Evolutionary conservation across 345 rosid genomes (phyloP).

Genomic region (Gossypium ekmanianum): DNA sequence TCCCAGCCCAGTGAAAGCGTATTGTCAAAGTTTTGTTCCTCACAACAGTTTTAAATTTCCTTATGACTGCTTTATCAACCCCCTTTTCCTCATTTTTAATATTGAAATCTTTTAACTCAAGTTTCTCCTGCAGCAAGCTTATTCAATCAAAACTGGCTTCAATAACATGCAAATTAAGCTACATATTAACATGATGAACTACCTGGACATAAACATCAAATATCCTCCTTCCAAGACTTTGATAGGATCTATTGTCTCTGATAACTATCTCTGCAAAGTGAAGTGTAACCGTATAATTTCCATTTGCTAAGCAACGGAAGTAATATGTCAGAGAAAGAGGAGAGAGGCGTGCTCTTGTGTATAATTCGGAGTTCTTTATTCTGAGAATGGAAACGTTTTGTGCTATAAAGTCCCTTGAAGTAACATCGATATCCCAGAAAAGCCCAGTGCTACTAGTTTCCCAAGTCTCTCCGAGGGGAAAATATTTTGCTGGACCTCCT

Average conservation of each 20-base stretch:
- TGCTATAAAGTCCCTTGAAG: not conserved
- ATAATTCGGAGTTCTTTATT: conserved; percentile 22
- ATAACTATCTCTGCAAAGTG: conserved; percentile 51
- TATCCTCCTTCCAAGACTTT: conserved; percentile 42
- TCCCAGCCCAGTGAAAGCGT: conserved; percentile 46
- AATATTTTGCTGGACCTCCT: conserved; percentile 35
- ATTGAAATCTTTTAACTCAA: conserved; percentile 29
- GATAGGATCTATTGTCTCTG: conserved; percentile 33
- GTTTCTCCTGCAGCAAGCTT: conserved; percentile 25
- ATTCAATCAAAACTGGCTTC: not conserved
- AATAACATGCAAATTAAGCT: not conserved
- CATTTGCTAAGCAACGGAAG: conserved; percentile 47
- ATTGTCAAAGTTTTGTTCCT: conserved; percentile 28
- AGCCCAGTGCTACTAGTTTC: conserved; percentile 52
- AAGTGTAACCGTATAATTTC: conserved; percentile 47
- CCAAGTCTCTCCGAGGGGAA: conserved; percentile 29
- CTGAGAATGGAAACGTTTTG: conserved; percentile 11
- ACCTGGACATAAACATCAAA: conserved; percentile 58
- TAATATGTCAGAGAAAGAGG: conserved; percentile 52
- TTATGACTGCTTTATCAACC: conserved; percentile 21
- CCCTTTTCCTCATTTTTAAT: conserved; percentile 31
- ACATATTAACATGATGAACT: not conserved
- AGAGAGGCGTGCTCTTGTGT: conserved; percentile 45
- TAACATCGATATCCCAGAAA: conserved; percentile 38
- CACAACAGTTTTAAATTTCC: conserved; percentile 24